Percentiles rank a stretch among this genome's conserved stretches.
Evolutionary conservation across 805 yeast species (phyloP).

Genomic region (Ogataea glucozyma): DNA sequence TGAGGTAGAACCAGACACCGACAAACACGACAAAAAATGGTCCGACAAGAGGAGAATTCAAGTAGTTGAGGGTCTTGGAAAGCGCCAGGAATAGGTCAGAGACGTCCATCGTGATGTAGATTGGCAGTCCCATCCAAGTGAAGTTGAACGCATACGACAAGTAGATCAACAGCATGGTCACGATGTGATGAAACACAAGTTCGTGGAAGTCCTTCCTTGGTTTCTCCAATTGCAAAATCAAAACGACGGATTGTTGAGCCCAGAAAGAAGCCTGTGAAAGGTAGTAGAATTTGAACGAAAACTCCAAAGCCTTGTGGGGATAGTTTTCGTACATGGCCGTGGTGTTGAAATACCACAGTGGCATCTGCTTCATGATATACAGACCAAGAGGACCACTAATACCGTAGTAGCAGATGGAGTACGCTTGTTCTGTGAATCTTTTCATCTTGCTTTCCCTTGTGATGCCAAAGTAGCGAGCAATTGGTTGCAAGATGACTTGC

Average conservation of each 20-base stretch:
- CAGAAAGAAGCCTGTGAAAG: constrained; percentile 94
- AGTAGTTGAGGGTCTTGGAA: constrained; percentile 85
- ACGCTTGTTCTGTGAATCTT: constrained; percentile 92
- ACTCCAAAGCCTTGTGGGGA: constrained; percentile 79
- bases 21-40: constrained; percentile 73
- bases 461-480: constrained; percentile 58
- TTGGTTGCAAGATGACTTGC: constrained; percentile 77
- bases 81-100: constrained; percentile 85
- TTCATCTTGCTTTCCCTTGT: constrained; percentile 55
- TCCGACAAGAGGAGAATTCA: constrained; percentile 63
- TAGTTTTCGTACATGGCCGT: constrained; percentile 73
- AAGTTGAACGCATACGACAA: constrained; percentile 90
- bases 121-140: constrained; percentile 91
- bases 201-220: constrained; percentile 94
- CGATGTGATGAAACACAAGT: constrained; percentile 87
- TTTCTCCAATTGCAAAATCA: constrained; percentile 82
- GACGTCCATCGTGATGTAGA: constrained; percentile 94
- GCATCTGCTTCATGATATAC: constrained; percentile 80
- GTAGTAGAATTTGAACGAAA: constrained; percentile 75
- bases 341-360: constrained; percentile 89
- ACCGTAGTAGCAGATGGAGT: constrained; percentile 79
- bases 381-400: constrained; percentile 83
- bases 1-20: constrained; percentile 77
- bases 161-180: constrained; percentile 86
- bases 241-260: constrained; percentile 91